A percentile compares a stretch with the other conserved stretches of the same genome.
Conservation (phyloP, 306 rosid genomes). For the Gastrolobium bilobum region DNA sequence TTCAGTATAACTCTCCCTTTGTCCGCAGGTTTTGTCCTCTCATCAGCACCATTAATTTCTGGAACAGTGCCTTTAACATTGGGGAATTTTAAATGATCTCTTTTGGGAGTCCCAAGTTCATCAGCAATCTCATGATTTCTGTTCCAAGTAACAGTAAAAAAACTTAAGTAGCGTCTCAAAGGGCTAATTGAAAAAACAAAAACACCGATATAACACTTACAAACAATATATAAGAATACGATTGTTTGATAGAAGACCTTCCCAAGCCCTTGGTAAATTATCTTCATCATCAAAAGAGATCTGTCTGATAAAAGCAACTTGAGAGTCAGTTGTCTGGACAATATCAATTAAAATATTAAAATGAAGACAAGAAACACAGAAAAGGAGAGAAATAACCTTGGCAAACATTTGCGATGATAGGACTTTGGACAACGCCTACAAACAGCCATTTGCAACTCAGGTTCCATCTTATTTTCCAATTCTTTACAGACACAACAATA, state of each 20-base stretch:
- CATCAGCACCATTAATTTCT: conserved; percentile 46
- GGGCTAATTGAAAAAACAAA: conserved; percentile 44
- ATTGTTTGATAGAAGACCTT: conserved; percentile 71
- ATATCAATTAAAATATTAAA: no score
- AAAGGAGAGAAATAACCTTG: no score
- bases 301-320: conserved; percentile 63
- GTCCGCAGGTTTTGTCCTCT: conserved; percentile 49
- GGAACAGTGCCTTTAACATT: conserved; percentile 39
- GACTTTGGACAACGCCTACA: no score
- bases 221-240: conserved; percentile 89
- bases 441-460: no score
- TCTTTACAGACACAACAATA: conserved; percentile 81
- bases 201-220: conserved; percentile 64
- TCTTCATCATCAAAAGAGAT: conserved; percentile 59
- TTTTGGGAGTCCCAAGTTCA: conserved; percentile 72
- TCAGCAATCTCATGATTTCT: conserved; percentile 82
- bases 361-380: no score
- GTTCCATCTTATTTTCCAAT: no score
- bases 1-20: conserved; percentile 50
- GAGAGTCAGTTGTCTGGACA: no score
- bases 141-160: conserved; percentile 44
- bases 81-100: conserved; percentile 81
- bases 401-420: no score
- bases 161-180: conserved; percentile 41
- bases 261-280: conserved; percentile 79